These are phyloP conservation scores for Nannochloropsis gaditana DNA, from an alignment of 108 stramenopile species.

Conservation along the genomic window DNA sequence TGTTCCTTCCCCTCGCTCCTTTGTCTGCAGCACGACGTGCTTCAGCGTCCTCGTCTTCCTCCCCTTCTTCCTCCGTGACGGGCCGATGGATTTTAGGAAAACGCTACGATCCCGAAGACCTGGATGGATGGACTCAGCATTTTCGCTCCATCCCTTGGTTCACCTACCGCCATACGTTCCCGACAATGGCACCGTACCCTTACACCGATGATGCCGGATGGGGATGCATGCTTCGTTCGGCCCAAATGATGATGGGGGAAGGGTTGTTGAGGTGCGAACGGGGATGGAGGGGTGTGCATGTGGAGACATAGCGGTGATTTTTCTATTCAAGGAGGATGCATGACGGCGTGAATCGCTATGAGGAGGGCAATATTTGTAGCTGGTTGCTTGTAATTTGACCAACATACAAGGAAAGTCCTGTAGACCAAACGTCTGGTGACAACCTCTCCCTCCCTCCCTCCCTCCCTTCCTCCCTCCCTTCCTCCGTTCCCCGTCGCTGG, in stretches of 20 bases:
- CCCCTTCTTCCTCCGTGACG: not conserved
- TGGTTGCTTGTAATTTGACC: too few relatives aligned
- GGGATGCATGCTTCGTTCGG: slow-evolving; percentile 96
- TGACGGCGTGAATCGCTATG: too few relatives aligned
- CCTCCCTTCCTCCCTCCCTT: not conserved
- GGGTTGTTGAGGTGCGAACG: slow-evolving; percentile 62
- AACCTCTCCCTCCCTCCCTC: too few relatives aligned
- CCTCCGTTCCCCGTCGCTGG: not conserved
- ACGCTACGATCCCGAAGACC: not conserved
- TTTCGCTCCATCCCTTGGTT: slow-evolving; percentile 46
- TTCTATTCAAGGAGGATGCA: too few relatives aligned
- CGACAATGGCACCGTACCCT: slow-evolving; percentile 67
- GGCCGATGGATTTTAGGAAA: not conserved
- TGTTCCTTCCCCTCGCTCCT: not conserved
- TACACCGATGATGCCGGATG: slow-evolving; percentile 87
- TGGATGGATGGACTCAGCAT: slow-evolving; percentile 18
- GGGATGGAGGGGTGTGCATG: not conserved
- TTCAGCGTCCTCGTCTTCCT: not conserved
- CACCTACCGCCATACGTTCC: slow-evolving; percentile 64
- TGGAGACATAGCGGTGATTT: too few relatives aligned
- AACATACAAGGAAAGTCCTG: too few relatives aligned
- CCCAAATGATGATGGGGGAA: slow-evolving; percentile 92
- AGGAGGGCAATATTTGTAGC: too few relatives aligned
- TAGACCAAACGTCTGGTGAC: too few relatives aligned
- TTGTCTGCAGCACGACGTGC: not conserved